Evolutionary conservation across 139 green algal genomes (phyloP), one percentile per base, ranked within the genome.

Genomic region (Chlorella sp.): DNA sequence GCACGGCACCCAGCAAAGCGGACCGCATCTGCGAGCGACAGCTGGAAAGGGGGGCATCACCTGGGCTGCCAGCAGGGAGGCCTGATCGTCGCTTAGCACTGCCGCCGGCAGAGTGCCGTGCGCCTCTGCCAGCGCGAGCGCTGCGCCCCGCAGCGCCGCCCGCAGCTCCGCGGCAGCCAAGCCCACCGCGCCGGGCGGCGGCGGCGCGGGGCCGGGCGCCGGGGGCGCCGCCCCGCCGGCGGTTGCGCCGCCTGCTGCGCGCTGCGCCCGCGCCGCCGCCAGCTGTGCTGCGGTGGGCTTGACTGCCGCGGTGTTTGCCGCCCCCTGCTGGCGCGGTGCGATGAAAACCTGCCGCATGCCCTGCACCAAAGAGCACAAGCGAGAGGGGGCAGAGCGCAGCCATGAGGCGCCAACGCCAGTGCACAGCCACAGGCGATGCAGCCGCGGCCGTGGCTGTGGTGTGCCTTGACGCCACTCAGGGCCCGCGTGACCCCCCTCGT

Each of bases 261-360:
- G 21, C 27, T 27, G 3, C 35, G 48, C 67, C 63, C 48, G 35
- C 38, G 36, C 64, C 48, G 36, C 33, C 67, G 19, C 29, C 50
- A 60, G 67, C 48, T 27, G 67, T 7, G 46, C 67, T 1, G 41
- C 21, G 3, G 66, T n/a, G 5, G 71, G 71, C 56, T 77, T 77
- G 71, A 51, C n/a, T 17, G 56, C 69, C 31, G 9, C 62, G 29
- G 43, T 63, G 61, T 36, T 3, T 29, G 5, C 61, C 23, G 29
- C 35, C 56, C 17, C 29, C 45, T 55, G 46, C 53, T 40, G 50
- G 45, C 33, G 45, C 2, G 41, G 31, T 19, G 71, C n/a, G 38
- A 77, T 67, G 55, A 55, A 17, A 14, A 77, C 25, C 19, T 31
- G 40, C 14, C 36, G 60, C 60, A 71, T 70, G 45, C 60, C 60